Conservation (phyloP, 768 basidiomycete genomes). For the Inosperma sp. region DNA sequence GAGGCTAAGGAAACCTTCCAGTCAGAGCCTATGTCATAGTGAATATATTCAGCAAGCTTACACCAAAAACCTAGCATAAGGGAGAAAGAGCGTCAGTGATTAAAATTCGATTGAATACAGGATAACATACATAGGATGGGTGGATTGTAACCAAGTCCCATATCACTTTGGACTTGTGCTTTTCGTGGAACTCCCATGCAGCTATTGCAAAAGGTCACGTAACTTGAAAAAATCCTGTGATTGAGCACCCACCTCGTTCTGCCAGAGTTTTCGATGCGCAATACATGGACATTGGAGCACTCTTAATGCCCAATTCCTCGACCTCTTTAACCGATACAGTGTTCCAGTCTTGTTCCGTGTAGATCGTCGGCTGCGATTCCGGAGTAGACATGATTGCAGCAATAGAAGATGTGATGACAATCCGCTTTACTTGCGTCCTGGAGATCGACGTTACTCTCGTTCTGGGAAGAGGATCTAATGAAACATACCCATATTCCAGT, state of each 20-base stretch:
- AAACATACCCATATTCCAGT: conserved; percentile 45
- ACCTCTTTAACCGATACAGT: conserved; percentile 39
- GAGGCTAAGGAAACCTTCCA: too few species aligned
- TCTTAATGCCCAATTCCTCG: conserved; percentile 45
- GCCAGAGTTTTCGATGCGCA: conserved; percentile 61
- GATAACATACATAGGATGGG: conserved; percentile 56
- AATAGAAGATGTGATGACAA: conserved; percentile 66
- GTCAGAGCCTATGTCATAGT: too few species aligned
- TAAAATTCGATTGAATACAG: too few species aligned
- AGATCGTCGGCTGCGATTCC: background rate
- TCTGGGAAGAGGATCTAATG: background rate
- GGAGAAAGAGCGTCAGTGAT: too few species aligned
- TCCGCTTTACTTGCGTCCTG: conserved; percentile 50
- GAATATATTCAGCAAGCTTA: too few species aligned
- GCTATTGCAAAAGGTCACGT: too few species aligned
- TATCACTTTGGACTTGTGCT: conserved; percentile 37
- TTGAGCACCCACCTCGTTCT: too few species aligned
- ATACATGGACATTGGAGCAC: conserved; percentile 40
- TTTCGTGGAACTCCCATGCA: conserved; percentile 41
- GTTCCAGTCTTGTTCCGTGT: conserved; percentile 30
- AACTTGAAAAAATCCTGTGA: too few species aligned
- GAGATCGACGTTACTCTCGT: background rate
- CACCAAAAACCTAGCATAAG: too few species aligned
- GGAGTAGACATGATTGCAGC: conserved; percentile 19
- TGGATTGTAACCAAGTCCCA: conserved; percentile 53